These are phyloP conservation scores for Tetracentron sinense DNA, from an alignment of 164 flowering plant species.

Conservation along the genomic window DNA sequence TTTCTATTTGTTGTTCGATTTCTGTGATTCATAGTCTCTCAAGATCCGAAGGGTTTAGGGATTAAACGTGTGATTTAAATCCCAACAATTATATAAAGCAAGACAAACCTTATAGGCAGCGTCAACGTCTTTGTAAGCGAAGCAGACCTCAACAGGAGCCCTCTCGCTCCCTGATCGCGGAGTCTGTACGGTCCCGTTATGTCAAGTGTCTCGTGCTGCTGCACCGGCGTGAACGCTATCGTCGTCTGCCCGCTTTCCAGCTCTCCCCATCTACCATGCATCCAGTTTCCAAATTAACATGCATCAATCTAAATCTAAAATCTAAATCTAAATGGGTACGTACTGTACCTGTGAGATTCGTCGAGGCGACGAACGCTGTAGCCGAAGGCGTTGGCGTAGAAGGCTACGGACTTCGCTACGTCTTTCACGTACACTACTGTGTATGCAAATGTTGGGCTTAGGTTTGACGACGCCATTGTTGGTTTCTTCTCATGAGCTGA, in stretches of 20 bases:
- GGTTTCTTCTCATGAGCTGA: too few species aligned
- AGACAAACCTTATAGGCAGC: conserved; percentile 68
- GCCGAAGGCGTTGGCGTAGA: conserved; percentile 80
- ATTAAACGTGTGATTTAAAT: too few species aligned
- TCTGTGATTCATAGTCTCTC: too few species aligned
- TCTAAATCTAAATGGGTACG: too few species aligned
- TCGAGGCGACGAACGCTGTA: conserved; percentile 67
- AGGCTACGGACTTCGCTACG: conserved; percentile 68
- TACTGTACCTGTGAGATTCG: conserved; percentile 68
- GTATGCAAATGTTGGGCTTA: conserved; percentile 62
- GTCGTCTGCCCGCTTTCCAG: conserved; percentile 79
- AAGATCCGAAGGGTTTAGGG: too few species aligned
- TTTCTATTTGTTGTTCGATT: too few species aligned
- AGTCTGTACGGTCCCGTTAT: conserved; percentile 51
- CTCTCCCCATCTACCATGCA: conserved; percentile 91
- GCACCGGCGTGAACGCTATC: conserved; percentile 73
- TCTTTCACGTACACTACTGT: conserved; percentile 78
- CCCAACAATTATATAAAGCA: too few species aligned
- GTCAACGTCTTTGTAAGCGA: conserved; percentile 65
- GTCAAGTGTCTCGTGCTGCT: conserved; percentile 78
- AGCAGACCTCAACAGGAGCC: conserved; percentile 60
- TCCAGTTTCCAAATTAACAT: too few species aligned
- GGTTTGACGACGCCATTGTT: conserved; percentile 7
- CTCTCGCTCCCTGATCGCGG: conserved; percentile 25
- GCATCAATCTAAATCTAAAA: too few species aligned